Base-by-base conservation (phyloP, 1,284 basidiomycete species). In the Boletus smithii region DNA sequence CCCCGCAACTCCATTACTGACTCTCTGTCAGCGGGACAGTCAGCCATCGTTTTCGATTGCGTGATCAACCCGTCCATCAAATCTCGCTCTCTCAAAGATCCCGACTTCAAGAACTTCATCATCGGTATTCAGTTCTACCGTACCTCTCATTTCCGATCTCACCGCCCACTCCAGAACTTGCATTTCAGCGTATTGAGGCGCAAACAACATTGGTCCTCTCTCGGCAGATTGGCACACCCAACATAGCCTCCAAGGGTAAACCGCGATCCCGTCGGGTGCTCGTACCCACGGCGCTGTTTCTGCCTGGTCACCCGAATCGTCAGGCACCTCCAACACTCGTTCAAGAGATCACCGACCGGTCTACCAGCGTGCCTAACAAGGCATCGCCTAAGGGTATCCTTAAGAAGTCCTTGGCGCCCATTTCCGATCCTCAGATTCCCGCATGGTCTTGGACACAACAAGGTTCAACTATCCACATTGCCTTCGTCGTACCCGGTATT, bases 231-330 rank as follows among this genome's bases (percentile, higher is more conserved):
- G 74, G 74, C 22, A 81, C 75, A 0, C 85, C 85, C 5, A 88
- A 88, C 63, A 86, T 88, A 50, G 64, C 73, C 7, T 79, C 79
- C 39, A 88, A 88, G 62, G 85, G 85, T 17, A 77, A 73, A 56
- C 74, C 81, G 3, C 55, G 61, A 16, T 73, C 79, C n/a, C 79
- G 84, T 32, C 74, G 72, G 11, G 78, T 80, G 2, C 62, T 71
- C 24, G 70, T 87, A 30, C 80, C 81, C 3, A 56, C 67, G 14
- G 55, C 69, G 6, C 64, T 81, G 16, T 71, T 73, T 51, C 61
- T 63, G 7, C 54, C 58, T 2, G 57, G 49, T 17, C 61, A 66
- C 43, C 59, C 58, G 7, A 45, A 63, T 32, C 51, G 55, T 38
- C 58, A 47, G 43, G 20, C 43, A 35, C 34, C 49, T 23, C 39